phyloP scores from a whole-genome alignment of 768 basidiomycete genomes.

The Rhizopogon vulgaris region DNA sequence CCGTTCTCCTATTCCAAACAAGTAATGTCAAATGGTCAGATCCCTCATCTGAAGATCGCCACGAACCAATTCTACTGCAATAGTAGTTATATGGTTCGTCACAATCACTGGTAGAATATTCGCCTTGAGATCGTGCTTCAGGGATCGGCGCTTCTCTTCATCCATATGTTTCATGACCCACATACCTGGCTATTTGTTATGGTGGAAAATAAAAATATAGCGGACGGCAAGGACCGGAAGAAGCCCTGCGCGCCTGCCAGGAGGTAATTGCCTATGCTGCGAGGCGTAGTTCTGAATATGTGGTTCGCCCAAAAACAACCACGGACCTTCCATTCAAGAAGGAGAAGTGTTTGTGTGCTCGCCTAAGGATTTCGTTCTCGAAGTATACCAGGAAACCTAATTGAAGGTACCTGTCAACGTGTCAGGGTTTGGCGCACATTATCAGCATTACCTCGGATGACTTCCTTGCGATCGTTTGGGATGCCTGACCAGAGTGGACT shows the following conservation, averaged over 20 bases:
- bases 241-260: constrained; percentile 84
- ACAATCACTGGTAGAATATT: constrained; percentile 87
- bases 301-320: neutral
- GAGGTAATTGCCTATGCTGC: constrained; percentile 85
- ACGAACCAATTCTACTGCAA: constrained; percentile 78
- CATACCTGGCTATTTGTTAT: constrained; percentile 72
- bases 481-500: constrained; percentile 80
- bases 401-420: neutral
- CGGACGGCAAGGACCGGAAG: constrained; percentile 88
- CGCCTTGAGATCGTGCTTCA: constrained; percentile 35
- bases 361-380: constrained; percentile 78
- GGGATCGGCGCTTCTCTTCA: neutral
- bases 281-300: neutral
- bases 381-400: constrained; percentile 90
- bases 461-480: constrained; percentile 85
- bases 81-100: constrained; percentile 94
- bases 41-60: neutral
- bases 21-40: constrained; percentile 4
- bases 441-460: constrained; percentile 61
- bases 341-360: constrained; percentile 92
- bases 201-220: constrained; percentile 89
- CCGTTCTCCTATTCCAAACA: constrained; percentile 56
- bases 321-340: constrained; percentile 81
- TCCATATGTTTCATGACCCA: constrained; percentile 7
- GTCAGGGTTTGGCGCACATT: neutral